Conservation (phyloP, 768 basidiomycete species). For the Gloeopeniophorella convolvens region DNA sequence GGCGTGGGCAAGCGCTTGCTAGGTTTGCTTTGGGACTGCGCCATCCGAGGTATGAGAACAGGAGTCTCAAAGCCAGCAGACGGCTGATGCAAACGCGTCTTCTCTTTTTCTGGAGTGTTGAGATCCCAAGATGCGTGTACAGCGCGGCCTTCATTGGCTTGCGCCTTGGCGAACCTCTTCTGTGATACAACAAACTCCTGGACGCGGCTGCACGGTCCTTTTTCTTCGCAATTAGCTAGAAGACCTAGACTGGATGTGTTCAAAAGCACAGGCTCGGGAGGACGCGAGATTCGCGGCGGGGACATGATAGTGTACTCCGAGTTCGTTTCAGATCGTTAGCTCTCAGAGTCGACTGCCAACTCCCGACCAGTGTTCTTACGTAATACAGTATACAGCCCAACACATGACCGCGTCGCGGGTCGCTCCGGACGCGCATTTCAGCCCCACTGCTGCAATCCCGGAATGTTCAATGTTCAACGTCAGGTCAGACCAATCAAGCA, state of each 20-base stretch:
- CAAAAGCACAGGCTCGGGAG: not conserved
- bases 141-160: conserved; percentile 36
- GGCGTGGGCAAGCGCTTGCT: not conserved
- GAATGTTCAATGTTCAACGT: no score
- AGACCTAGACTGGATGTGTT: conserved; percentile 4
- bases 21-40: not conserved
- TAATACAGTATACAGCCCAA: no score
- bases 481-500: no score
- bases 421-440: no score
- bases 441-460: no score
- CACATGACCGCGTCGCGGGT: no score
- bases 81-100: conserved; percentile 3
- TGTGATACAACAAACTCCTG: conserved; percentile 46
- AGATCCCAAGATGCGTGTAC: conserved; percentile 22
- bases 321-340: no score
- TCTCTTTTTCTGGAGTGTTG: not conserved
- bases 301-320: no score
- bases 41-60: conserved; percentile 20
- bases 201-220: conserved; percentile 37
- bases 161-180: conserved; percentile 34
- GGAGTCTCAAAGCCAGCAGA: conserved; percentile 22
- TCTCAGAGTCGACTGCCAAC: no score
- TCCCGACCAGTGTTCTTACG: no score
- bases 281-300: not conserved
- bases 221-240: conserved; percentile 33